A percentile compares a stretch with the other conserved stretches of the same genome.
phyloP scores from a whole-genome alignment of 495 filamentous ascomycete species.

The Penicillium canescens region DNA sequence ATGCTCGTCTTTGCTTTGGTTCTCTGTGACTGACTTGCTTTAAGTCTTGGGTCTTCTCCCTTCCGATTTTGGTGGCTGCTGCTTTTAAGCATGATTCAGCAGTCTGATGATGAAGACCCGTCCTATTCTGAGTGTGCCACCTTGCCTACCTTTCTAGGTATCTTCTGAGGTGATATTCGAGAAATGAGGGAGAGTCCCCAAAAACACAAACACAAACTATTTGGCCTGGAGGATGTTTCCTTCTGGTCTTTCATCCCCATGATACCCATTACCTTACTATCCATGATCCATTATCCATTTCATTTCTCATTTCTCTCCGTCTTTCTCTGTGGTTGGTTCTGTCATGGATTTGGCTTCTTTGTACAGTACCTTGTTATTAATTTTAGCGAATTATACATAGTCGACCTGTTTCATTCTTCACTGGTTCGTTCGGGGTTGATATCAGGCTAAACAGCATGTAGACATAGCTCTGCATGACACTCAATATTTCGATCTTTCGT shows the following conservation, averaged over 20 bases:
- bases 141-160: neutral
- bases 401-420: neutral
- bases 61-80: neutral
- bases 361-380: slow-evolving; percentile 20
- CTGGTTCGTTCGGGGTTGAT: neutral
- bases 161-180: slow-evolving; percentile 4
- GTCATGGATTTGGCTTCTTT: slow-evolving; percentile 11
- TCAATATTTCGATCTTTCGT: too few relatives aligned
- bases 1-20: neutral
- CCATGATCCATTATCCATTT: slow-evolving; percentile 17
- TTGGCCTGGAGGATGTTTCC: neutral
- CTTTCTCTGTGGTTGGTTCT: slow-evolving; percentile 5
- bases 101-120: neutral
- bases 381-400: slow-evolving; percentile 21
- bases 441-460: neutral
- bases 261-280: slow-evolving; percentile 11
- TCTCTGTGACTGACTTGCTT: neutral
- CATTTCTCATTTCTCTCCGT: neutral
- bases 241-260: neutral
- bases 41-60: neutral
- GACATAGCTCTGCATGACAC: neutral
- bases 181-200: neutral
- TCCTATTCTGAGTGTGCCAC: neutral
- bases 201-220: neutral
- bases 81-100: neutral